Evolutionary conservation across 495 filamentous ascomycete species (phyloP).

Genomic region (Penicillium lividum): DNA sequence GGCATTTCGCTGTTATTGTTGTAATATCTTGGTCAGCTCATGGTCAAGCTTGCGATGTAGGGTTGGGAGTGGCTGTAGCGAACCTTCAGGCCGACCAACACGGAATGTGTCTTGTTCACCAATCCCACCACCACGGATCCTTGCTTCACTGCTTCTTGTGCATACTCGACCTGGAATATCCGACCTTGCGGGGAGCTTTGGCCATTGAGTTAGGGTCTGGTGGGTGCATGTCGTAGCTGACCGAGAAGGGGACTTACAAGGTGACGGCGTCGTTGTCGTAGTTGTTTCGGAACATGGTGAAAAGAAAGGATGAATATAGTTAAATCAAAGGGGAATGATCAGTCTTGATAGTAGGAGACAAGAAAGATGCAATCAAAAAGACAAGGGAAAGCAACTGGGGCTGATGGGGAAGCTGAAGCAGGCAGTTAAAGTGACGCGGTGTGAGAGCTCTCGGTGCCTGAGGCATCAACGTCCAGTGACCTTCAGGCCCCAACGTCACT

Average conservation of each 20-base stretch:
- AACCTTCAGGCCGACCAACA: conserved; percentile 96
- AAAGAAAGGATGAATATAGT: conserved; percentile 12
- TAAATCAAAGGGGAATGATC: conserved; percentile 7
- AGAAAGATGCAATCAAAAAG: conserved; percentile 24
- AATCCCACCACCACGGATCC: conserved; percentile 96
- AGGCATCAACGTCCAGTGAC: conserved; percentile 36
- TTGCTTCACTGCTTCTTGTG: conserved; percentile 97
- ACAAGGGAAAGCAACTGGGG: conserved; percentile 16
- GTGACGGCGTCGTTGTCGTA: conserved; percentile 99
- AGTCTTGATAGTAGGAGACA: conserved; percentile 13
- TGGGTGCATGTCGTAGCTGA: conserved; percentile 16
- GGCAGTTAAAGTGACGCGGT: conserved; percentile 38
- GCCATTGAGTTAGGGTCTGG: conserved; percentile 21
- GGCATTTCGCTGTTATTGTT: conserved; percentile 74
- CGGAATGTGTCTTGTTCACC: conserved; percentile 95
- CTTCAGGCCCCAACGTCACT: conserved; percentile 43
- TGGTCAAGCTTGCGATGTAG: conserved; percentile 1
- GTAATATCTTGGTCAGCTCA: conserved; percentile 7
- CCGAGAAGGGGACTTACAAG: conserved; percentile 68
- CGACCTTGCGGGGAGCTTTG: conserved; percentile 94
- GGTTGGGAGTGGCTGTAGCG: conserved; percentile 17
- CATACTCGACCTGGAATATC: conserved; percentile 99
- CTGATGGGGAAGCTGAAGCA: conserved; percentile 33
- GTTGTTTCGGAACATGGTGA: conserved; percentile 96
- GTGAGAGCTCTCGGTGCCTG: conserved; percentile 41